Evolutionary conservation across 139 green algal species (phyloP), one percentile per base, ranked within the genome.

Genomic region (Ettlia oleoabundans): DNA sequence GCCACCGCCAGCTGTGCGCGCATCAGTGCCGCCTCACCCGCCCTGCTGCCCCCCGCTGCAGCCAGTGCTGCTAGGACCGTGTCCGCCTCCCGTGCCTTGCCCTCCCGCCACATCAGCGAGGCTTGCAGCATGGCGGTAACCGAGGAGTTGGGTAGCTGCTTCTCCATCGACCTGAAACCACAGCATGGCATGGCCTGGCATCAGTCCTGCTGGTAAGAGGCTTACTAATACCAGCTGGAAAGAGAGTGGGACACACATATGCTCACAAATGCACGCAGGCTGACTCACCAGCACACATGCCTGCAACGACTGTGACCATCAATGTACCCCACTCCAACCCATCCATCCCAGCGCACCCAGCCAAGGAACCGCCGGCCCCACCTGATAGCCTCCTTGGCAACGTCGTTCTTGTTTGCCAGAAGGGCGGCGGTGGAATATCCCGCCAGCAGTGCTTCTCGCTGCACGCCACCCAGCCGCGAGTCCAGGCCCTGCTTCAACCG

Each of bases 341-440:
- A 70, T 15, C 32, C 4, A 3, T 28, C 24, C 32, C 28, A 33
- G 32, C 1, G 32, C 4, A 69, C 30, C 30, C n/a, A n/a, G n/a
- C 2, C 30, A 51, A 2, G 18, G 35, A 19, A 53, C 4, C 38
- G 19, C 58, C n/a, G n/a, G n/a, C n/a, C n/a, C 32, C 32, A 30
- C 75, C 82, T 37, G 30, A 80, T 33, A 52, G 89, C 62, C 55
- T 93, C 84, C 22, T 81, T 78, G 5, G 93, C 94, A 1, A 88
- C 69, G 2, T 96, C 92, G 5, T 84, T 26, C 63, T 93, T 91
- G 40, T 86, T 80, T 47, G 78, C 82, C 66, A 92, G 72, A 69
- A 97, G 80, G 75, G 94, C 91, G 40, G 93, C 82, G 55, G 94
- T 84, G 7, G 80, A 89, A 28, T 91, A 86, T 83, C 96, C 96